Percentiles rank a stretch among this genome's conserved stretches.
Conservation (phyloP, 805 yeast genomes). For the Saccharomycopsis schoenii region DNA sequence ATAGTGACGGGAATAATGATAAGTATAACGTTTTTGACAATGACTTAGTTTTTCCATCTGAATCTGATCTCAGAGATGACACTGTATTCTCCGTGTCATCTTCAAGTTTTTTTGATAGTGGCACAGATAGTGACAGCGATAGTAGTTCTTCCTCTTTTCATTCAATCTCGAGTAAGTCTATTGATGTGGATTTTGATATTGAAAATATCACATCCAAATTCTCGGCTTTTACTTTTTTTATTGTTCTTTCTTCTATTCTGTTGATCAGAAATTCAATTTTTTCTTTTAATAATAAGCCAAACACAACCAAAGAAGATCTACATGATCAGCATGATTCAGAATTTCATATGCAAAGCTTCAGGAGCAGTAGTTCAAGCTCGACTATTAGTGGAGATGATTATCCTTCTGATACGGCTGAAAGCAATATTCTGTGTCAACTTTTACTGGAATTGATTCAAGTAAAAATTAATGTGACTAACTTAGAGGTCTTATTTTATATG, state of each 20-base stretch:
- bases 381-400: background rate
- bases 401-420: background rate
- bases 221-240: slow-evolving; percentile 36
- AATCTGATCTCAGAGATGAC: background rate
- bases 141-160: background rate
- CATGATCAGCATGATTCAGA: background rate
- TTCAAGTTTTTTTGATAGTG: background rate
- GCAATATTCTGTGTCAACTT: background rate
- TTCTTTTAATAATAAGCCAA: slow-evolving; percentile 18
- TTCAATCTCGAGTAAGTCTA: background rate
- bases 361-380: background rate
- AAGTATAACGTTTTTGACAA: background rate
- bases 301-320: background rate
- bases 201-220: slow-evolving; percentile 26
- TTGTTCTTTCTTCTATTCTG: slow-evolving; percentile 35
- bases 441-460: slow-evolving; percentile 20
- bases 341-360: background rate
- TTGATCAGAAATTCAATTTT: slow-evolving; percentile 34
- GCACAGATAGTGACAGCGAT: background rate
- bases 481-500: slow-evolving; percentile 27
- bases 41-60: background rate
- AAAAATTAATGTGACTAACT: slow-evolving; percentile 20
- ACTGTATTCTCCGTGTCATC: background rate
- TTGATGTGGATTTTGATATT: slow-evolving; percentile 14
- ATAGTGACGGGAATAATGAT: background rate